Percentiles rank a stretch among this genome's conserved stretches.
Conservation (phyloP, 139 green algal genomes). For the Ulvella scutata region DNA sequence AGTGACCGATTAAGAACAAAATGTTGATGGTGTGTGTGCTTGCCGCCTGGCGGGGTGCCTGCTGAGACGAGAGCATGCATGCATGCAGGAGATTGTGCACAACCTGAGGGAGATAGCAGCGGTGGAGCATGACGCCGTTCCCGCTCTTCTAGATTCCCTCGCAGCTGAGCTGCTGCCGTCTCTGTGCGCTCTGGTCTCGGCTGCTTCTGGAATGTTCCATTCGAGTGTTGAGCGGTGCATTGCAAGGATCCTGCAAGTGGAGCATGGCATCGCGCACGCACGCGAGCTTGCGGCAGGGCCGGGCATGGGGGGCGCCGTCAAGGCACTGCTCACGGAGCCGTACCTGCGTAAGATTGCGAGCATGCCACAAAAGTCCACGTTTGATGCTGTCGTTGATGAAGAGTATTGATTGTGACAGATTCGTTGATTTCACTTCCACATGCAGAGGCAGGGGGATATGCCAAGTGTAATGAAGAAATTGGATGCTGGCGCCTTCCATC, state of each 20-base stretch:
- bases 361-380: neutral
- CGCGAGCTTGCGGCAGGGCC: neutral
- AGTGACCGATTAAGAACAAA: no score
- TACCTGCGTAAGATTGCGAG: conserved; percentile 34
- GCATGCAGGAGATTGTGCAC: neutral
- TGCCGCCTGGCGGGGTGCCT: no score
- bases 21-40: no score
- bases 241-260: conserved; percentile 21
- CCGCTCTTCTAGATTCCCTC: neutral
- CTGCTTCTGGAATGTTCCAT: conserved; percentile 29
- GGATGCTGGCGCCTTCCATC: no score
- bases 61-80: no score
- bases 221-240: conserved; percentile 25
- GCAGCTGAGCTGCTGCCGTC: neutral
- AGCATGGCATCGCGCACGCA: conserved; percentile 5
- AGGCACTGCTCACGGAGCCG: conserved; percentile 32
- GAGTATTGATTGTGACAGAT: neutral
- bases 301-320: conserved; percentile 16
- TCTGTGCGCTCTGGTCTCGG: conserved; percentile 8
- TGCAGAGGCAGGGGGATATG: no score
- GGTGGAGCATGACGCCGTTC: neutral
- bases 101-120: neutral
- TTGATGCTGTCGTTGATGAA: neutral
- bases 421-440: no score
- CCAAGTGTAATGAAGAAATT: no score